Conservation (phyloP, 2,329 filamentous ascomycete species). For the Epichloe sylvatica region DNA sequence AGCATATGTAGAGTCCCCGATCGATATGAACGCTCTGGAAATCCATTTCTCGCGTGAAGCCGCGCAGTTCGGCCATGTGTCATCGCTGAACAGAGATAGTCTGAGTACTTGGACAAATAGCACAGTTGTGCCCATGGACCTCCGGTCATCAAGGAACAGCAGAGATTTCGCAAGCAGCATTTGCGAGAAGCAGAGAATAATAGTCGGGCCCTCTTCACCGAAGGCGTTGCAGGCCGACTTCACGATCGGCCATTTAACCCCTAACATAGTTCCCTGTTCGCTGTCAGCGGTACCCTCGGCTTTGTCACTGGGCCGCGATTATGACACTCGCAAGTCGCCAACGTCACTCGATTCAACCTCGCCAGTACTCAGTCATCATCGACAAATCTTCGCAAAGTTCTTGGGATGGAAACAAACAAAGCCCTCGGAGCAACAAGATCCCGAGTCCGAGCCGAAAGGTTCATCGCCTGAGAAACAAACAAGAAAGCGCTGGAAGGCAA, state of each 20-base stretch:
- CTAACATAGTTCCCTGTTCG: not conserved
- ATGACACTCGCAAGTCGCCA: not conserved
- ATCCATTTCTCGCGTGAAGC: not conserved
- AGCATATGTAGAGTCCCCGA: not conserved
- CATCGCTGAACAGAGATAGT: not conserved
- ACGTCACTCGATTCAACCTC: not conserved
- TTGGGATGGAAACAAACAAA: not conserved
- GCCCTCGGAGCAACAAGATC: not conserved
- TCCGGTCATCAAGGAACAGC: not conserved
- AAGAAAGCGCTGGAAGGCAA: not conserved
- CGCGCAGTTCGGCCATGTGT: not conserved
- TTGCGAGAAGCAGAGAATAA: not conserved
- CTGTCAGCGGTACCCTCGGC: not conserved
- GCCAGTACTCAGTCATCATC: not conserved
- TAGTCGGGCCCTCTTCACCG: not conserved
- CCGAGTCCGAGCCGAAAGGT: not conserved
- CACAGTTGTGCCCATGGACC: not conserved
- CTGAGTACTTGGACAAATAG: not conserved
- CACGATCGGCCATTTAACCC: not conserved
- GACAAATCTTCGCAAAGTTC: not conserved
- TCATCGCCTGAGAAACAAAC: not conserved
- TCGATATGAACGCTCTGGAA: not conserved
- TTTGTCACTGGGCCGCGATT: not conserved
- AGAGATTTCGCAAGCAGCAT: not conserved
- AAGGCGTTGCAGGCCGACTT: not conserved